These are phyloP conservation scores for Alectoria sarmentosa DNA, from an alignment of 495 filamentous ascomycete genomes.

Conservation along the genomic window DNA sequence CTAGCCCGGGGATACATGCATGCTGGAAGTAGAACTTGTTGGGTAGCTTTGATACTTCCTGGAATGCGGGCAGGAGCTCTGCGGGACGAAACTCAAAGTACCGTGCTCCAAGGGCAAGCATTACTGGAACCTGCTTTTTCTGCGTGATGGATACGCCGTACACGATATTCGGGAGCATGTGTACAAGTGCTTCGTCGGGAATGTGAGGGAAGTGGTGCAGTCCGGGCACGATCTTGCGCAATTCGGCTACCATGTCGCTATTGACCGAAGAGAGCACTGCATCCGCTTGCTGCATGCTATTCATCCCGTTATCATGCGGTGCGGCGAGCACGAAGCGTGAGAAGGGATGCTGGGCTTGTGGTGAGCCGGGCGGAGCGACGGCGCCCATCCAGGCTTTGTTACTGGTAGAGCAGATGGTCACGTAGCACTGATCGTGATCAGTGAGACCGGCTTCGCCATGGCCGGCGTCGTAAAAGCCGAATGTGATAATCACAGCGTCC, in stretches of 20 bases:
- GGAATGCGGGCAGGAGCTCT: conserved; percentile 36
- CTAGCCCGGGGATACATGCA: conserved; percentile 46
- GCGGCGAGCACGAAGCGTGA: conserved; percentile 40
- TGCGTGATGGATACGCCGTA: conserved; percentile 47
- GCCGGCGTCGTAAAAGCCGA: conserved; percentile 48
- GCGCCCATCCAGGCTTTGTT: conserved; percentile 41
- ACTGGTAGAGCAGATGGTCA: conserved; percentile 38
- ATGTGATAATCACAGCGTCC: conserved; percentile 37
- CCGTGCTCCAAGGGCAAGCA: conserved; percentile 43
- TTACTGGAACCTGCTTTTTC: conserved; percentile 41
- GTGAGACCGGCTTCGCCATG: conserved; percentile 38
- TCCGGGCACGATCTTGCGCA: conserved; percentile 2
- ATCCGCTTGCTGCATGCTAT: conserved; percentile 39
- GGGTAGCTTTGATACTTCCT: conserved; percentile 31
- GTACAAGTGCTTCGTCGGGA: conserved; percentile 27
- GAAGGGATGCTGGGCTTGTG: conserved; percentile 38
- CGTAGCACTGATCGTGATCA: conserved; percentile 45
- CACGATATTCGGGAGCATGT: conserved; percentile 45
- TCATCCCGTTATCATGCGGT: conserved; percentile 49
- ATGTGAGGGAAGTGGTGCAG: conserved; percentile 4
- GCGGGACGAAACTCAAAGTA: conserved; percentile 53
- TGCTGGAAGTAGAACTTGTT: conserved; percentile 49
- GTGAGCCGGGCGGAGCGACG: conserved; percentile 38
- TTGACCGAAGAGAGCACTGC: conserved; percentile 3
- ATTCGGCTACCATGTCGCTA: neutral